A percentile compares a stretch with the other conserved stretches of the same genome.
Evolutionary conservation across 1,284 basidiomycete genomes (phyloP).

Genomic region (Boletus mariae): DNA sequence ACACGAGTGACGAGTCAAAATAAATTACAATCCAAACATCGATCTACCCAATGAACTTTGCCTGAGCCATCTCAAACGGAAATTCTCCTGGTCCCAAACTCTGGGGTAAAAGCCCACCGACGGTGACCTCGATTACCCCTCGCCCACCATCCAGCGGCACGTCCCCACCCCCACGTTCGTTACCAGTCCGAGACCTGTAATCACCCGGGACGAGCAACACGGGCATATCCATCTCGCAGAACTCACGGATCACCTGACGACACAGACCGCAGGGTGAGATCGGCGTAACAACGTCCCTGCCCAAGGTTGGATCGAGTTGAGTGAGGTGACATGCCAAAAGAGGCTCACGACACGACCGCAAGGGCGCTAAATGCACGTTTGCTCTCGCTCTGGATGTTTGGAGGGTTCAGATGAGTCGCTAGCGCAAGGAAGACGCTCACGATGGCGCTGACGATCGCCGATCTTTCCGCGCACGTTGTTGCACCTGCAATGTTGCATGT

Average conservation of each 20-base stretch:
- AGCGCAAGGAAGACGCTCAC: constrained; percentile 43
- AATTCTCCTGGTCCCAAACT: constrained; percentile 75
- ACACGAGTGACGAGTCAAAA: too few species aligned
- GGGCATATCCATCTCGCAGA: constrained; percentile 74
- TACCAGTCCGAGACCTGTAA: constrained; percentile 36
- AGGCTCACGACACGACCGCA: constrained; percentile 67
- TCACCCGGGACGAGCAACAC: constrained; percentile 73
- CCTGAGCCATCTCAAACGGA: not conserved
- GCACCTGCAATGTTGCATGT: constrained; percentile 43
- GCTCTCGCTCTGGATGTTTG: constrained; percentile 66
- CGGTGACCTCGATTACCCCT: constrained; percentile 58
- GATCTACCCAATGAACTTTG: too few species aligned
- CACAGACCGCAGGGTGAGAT: constrained; percentile 90
- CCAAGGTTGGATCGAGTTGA: not conserved
- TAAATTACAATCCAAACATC: too few species aligned
- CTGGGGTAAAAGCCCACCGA: constrained; percentile 76
- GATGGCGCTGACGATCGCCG: constrained; percentile 80
- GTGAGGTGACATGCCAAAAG: too few species aligned
- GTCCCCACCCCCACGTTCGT: not conserved
- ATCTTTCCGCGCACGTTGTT: constrained; percentile 84
- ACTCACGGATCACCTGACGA: constrained; percentile 88
- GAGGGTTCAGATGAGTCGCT: not conserved
- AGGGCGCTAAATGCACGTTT: constrained; percentile 63
- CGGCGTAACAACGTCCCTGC: constrained; percentile 59
- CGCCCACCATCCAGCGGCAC: too few species aligned